Percentiles rank a stretch among this genome's conserved stretches.
phyloP scores from a whole-genome alignment of 2,329 filamentous ascomycete species.

The Beauveria sp. region DNA sequence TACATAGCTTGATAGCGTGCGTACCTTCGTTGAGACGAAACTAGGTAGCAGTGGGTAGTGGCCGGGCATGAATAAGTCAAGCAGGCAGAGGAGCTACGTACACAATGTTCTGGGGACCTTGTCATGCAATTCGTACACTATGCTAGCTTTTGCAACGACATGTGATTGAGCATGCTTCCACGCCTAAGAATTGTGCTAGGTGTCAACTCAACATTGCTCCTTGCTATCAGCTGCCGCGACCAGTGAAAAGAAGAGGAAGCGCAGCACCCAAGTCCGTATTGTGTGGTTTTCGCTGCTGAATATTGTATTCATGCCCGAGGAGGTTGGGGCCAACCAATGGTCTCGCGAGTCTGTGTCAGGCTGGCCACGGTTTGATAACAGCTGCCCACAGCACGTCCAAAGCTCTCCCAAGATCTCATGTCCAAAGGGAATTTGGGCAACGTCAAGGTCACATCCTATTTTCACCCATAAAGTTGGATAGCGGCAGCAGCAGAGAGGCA shows the following conservation, averaged over 20 bases:
- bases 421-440: not conserved
- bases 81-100: not conserved
- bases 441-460: not conserved
- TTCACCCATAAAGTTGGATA: not conserved
- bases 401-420: not conserved
- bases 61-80: not conserved
- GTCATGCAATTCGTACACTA: slow-evolving; percentile 1
- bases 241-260: not conserved
- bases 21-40: not conserved
- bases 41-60: not conserved
- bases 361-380: not conserved
- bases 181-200: not conserved
- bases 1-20: not conserved
- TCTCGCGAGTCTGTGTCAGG: not conserved
- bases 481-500: not conserved
- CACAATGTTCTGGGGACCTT: not conserved
- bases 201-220: not conserved
- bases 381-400: not conserved
- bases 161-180: not conserved
- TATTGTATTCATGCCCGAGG: not conserved
- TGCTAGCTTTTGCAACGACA: not conserved
- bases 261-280: not conserved
- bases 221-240: not conserved
- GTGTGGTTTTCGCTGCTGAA: not conserved
- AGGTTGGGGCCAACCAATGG: not conserved